Percentiles rank a stretch among this genome's conserved stretches.
Evolutionary conservation across 176 grass and related monocot genomes (phyloP).

Genomic region (Avena insularis): DNA sequence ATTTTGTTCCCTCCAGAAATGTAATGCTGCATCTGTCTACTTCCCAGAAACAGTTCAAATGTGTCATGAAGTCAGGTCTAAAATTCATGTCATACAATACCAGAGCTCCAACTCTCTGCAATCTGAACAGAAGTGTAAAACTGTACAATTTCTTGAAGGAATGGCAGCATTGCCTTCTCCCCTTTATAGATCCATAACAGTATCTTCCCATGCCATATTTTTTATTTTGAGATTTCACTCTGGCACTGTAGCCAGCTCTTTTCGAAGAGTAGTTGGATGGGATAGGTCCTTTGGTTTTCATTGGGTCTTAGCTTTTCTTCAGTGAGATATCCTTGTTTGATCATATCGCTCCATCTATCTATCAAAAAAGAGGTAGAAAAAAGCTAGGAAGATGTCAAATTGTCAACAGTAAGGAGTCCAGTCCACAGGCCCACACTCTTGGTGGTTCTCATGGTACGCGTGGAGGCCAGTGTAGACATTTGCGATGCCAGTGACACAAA

Average conservation of each 20-base stretch:
- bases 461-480: too few species aligned
- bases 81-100: not conserved
- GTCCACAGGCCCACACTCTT: too few species aligned
- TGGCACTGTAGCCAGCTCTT: constrained; percentile 44
- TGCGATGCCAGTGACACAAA: too few species aligned
- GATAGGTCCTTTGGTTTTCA: constrained; percentile 50
- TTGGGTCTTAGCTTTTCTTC: constrained; percentile 56
- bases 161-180: constrained; percentile 14
- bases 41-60: not conserved
- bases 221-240: constrained; percentile 26
- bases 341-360: too few species aligned
- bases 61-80: not conserved
- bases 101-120: constrained; percentile 38
- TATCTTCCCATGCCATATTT: not conserved
- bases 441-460: too few species aligned
- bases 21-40: not conserved
- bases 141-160: constrained; percentile 37
- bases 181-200: not conserved
- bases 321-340: too few species aligned
- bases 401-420: too few species aligned
- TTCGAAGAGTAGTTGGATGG: constrained; percentile 55
- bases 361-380: too few species aligned
- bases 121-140: constrained; percentile 33
- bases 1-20: constrained; percentile 12
- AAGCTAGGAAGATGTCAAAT: too few species aligned